Conservation (phyloP, 495 filamentous ascomycete species). For the Annulohypoxylon nitens region DNA sequence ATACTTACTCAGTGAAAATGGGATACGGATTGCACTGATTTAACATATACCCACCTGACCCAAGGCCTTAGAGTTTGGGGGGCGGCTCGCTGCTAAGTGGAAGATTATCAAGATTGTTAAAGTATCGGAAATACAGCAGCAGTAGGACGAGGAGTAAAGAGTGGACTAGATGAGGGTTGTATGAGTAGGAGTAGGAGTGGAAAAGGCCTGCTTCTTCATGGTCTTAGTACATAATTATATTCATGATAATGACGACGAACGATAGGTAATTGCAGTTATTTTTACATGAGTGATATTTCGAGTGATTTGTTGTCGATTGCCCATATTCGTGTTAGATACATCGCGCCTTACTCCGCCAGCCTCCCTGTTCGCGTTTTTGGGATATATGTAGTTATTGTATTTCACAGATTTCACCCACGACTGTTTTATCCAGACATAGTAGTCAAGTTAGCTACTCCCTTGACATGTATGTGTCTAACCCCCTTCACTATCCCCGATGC, state of each 20-base stretch:
- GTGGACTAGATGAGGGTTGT: neutral
- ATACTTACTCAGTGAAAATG: constrained; percentile 26
- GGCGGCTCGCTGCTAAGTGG: constrained; percentile 19
- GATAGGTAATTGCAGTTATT: neutral
- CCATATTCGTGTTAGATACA: neutral
- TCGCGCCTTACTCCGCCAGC: neutral
- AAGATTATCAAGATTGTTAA: constrained; percentile 27
- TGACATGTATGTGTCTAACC: neutral
- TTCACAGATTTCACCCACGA: neutral
- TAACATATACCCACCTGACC: neutral
- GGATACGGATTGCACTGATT: constrained; percentile 1
- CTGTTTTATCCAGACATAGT: neutral
- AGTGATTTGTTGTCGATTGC: neutral
- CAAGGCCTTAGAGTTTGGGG: neutral
- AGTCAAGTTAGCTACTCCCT: neutral
- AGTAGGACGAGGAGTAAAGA: constrained; percentile 9
- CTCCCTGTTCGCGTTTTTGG: neutral
- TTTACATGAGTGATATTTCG: neutral
- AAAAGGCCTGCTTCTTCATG: constrained; percentile 22
- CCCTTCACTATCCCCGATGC: constrained; percentile 22
- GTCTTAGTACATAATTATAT: constrained; percentile 16
- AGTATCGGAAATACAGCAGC: constrained; percentile 13
- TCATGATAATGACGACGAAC: constrained; percentile 26
- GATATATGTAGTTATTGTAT: neutral
- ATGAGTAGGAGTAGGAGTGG: constrained; percentile 8